Evolutionary conservation across 139 green algal species (phyloP).

Genomic region (Chlorella sp.): DNA sequence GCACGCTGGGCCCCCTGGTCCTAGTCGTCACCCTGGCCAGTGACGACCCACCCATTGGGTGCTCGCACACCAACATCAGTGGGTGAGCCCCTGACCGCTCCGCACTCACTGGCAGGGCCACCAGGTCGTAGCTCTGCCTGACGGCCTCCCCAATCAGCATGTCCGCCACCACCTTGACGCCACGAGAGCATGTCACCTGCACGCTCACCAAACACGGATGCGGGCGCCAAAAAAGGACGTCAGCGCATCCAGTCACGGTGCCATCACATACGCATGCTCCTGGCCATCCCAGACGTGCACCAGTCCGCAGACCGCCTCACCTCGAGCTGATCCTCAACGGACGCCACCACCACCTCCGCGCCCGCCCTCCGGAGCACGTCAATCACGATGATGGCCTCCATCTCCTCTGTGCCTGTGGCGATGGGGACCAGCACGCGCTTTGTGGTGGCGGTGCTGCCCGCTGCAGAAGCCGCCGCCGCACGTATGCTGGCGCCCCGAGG

Average conservation of each 20-base stretch:
- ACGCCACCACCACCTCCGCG: slow-evolving; percentile 71
- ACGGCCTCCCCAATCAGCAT: slow-evolving; percentile 39
- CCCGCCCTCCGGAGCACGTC: slow-evolving; percentile 87
- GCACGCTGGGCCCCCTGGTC: too few relatives aligned
- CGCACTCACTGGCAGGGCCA: slow-evolving; percentile 69
- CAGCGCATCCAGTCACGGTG: too few relatives aligned
- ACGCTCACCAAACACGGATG: too few relatives aligned
- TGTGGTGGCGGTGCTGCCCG: background rate
- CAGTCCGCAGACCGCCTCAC: slow-evolving; percentile 15
- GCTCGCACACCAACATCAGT: too few relatives aligned
- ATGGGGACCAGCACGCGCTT: slow-evolving; percentile 80
- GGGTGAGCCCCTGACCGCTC: too few relatives aligned
- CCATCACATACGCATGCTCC: too few relatives aligned
- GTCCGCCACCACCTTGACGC: slow-evolving; percentile 83
- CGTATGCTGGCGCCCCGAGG: too few relatives aligned
- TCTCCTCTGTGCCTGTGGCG: slow-evolving; percentile 80
- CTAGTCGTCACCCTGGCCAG: too few relatives aligned
- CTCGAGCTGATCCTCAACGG: slow-evolving; percentile 56
- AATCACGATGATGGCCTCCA: slow-evolving; percentile 85
- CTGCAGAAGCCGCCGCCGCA: too few relatives aligned
- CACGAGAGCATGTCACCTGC: slow-evolving; percentile 50
- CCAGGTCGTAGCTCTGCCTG: slow-evolving; percentile 64
- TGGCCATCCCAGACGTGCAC: too few relatives aligned
- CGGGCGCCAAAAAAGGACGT: too few relatives aligned
- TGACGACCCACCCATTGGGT: too few relatives aligned